Evolutionary conservation across 805 yeast species (phyloP).

Genomic region (Teunomyces gatunensis): DNA sequence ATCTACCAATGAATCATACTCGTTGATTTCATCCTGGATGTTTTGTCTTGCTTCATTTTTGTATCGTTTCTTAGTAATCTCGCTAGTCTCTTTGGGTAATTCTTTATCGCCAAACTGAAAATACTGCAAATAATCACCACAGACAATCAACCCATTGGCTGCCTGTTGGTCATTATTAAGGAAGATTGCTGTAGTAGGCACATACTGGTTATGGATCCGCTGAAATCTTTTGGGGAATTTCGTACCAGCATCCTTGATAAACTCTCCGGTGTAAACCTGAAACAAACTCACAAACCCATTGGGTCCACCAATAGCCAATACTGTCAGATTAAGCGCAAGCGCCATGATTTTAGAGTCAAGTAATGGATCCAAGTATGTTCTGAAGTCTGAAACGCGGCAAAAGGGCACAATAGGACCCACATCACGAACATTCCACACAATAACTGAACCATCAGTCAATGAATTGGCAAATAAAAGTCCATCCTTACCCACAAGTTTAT

Average conservation of each 20-base stretch:
- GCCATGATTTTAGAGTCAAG: slow-evolving; percentile 17
- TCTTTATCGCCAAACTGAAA: slow-evolving; percentile 45
- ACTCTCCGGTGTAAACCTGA: slow-evolving; percentile 43
- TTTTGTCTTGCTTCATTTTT: slow-evolving; percentile 22
- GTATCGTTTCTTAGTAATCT: slow-evolving; percentile 14
- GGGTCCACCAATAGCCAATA: slow-evolving; percentile 38
- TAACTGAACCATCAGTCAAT: slow-evolving; percentile 39
- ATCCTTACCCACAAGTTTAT: slow-evolving; percentile 36
- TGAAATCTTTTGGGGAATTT: slow-evolving; percentile 26
- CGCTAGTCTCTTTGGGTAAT: slow-evolving; percentile 4
- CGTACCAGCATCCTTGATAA: slow-evolving; percentile 30
- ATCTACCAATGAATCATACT: slow-evolving; percentile 30
- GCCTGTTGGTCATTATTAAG: slow-evolving; percentile 23
- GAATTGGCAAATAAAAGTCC: slow-evolving; percentile 39
- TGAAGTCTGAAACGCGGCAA: slow-evolving; percentile 18
- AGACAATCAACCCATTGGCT: slow-evolving; percentile 38
- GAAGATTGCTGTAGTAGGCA: slow-evolving; percentile 26
- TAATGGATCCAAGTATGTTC: background rate
- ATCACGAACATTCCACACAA: slow-evolving; percentile 43
- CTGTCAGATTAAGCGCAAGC: slow-evolving; percentile 32
- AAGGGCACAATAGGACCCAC: slow-evolving; percentile 14
- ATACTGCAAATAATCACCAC: slow-evolving; percentile 44
- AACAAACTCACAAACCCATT: slow-evolving; percentile 43
- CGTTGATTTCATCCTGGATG: slow-evolving; percentile 35
- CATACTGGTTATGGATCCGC: slow-evolving; percentile 18